Evolutionary conservation across 2,329 filamentous ascomycete species (phyloP).

Genomic region (Cytospora schulzeri): DNA sequence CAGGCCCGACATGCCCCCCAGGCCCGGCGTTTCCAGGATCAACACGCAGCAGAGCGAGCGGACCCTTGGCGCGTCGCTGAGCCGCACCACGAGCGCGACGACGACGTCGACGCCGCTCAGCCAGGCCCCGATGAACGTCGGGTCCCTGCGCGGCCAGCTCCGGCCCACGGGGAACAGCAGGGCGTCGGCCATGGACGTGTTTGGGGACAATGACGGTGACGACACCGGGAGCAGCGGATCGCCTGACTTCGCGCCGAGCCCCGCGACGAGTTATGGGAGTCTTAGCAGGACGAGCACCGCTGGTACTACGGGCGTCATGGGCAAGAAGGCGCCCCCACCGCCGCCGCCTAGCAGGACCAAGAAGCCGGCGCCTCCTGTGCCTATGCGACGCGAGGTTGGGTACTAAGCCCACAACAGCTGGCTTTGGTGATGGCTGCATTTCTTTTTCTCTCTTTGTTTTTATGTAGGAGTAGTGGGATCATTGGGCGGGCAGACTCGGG

Average conservation of each 20-base stretch:
- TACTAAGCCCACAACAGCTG: slow-evolving; percentile 29
- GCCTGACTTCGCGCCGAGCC: slow-evolving; percentile 53
- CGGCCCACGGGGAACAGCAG: slow-evolving; percentile 46
- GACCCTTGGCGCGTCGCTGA: slow-evolving; percentile 19
- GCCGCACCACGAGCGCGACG: slow-evolving; percentile 22
- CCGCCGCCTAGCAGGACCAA: slow-evolving; percentile 51
- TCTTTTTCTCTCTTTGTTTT: not conserved
- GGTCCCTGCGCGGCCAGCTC: slow-evolving; percentile 45
- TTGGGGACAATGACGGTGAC: slow-evolving; percentile 50
- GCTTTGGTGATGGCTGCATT: not conserved
- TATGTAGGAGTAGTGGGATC: not conserved
- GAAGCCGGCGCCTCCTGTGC: slow-evolving; percentile 58
- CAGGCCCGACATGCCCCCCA: slow-evolving; percentile 31
- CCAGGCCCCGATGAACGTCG: slow-evolving; percentile 35
- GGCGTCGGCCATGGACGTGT: slow-evolving; percentile 47
- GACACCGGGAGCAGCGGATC: slow-evolving; percentile 54
- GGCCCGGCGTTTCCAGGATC: slow-evolving; percentile 42
- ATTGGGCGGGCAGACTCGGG: too few relatives aligned
- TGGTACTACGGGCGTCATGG: slow-evolving; percentile 24
- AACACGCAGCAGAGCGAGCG: slow-evolving; percentile 43
- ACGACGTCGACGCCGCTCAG: slow-evolving; percentile 26
- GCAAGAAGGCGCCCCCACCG: slow-evolving; percentile 46
- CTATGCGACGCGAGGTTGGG: slow-evolving; percentile 40
- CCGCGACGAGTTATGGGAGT: slow-evolving; percentile 59
- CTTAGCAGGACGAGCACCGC: slow-evolving; percentile 50